A percentile compares a stretch with the other conserved stretches of the same genome.
phyloP scores from a whole-genome alignment of 1,284 basidiomycete genomes.

The Ganoderma resinaceum region DNA sequence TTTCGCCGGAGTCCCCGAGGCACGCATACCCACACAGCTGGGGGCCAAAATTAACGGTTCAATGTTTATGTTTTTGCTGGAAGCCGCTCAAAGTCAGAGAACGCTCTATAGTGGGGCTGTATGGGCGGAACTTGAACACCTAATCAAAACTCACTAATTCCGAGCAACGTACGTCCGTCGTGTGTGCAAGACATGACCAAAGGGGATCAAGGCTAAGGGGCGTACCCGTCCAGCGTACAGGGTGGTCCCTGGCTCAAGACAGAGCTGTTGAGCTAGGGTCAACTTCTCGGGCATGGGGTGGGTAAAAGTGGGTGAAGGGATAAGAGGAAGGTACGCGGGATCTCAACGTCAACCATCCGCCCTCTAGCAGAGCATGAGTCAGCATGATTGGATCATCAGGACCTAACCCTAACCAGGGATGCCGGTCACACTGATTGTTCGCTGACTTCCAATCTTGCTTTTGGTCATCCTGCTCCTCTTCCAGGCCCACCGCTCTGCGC shows the following conservation, averaged over 20 bases:
- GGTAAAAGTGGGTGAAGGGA: background rate
- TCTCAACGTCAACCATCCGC: too few species aligned
- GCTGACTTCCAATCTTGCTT: constrained; percentile 9
- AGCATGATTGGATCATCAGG: background rate
- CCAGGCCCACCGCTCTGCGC: background rate
- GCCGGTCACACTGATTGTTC: background rate
- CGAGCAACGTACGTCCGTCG: background rate
- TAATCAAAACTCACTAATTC: background rate
- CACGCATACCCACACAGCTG: background rate
- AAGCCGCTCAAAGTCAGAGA: background rate
- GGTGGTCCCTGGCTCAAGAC: background rate
- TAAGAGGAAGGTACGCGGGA: background rate
- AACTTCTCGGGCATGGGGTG: background rate
- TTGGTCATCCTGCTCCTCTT: background rate
- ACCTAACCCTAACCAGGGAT: background rate
- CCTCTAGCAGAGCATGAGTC: background rate
- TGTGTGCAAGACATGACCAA: background rate
- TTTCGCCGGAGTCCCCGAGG: background rate
- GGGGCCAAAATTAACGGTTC: background rate
- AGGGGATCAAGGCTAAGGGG: background rate
- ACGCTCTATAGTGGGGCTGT: background rate
- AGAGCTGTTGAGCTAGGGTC: background rate
- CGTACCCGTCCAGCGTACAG: background rate
- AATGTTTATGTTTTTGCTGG: background rate
- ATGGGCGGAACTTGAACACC: background rate